These are phyloP conservation scores for Neofusicoccum laricinum DNA, from an alignment of 2,329 filamentous ascomycete species.

Conservation along the genomic window DNA sequence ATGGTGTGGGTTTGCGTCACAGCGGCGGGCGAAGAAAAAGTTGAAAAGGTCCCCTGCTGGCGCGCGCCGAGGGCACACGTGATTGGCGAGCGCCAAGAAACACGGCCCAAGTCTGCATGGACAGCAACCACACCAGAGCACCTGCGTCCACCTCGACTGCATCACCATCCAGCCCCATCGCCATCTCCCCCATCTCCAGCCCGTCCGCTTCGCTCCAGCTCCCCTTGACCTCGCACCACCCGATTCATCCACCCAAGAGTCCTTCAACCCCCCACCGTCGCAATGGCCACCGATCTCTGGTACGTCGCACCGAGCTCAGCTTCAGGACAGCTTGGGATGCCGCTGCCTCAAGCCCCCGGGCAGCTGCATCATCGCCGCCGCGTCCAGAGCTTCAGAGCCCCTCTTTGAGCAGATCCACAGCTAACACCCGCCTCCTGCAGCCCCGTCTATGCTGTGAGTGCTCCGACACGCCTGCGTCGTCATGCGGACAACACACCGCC, in stretches of 20 bases:
- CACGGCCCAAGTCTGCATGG: slow-evolving; percentile 13
- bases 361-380: slow-evolving; percentile 11
- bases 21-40: not conserved
- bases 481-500: slow-evolving; percentile 19
- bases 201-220: slow-evolving; percentile 22
- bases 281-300: slow-evolving; percentile 80
- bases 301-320: slow-evolving; percentile 52
- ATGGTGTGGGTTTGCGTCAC: not conserved
- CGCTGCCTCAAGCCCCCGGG: not conserved
- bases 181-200: slow-evolving; percentile 14
- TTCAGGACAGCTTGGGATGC: slow-evolving; percentile 17
- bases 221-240: slow-evolving; percentile 22
- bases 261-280: slow-evolving; percentile 36
- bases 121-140: slow-evolving; percentile 13
- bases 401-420: slow-evolving; percentile 22
- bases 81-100: not conserved
- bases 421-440: slow-evolving; percentile 56
- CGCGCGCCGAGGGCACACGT: not conserved
- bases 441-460: slow-evolving; percentile 98
- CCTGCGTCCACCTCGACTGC: slow-evolving; percentile 4
- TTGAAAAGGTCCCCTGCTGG: not conserved
- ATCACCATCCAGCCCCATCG: slow-evolving; percentile 8
- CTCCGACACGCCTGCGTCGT: slow-evolving; percentile 18
- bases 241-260: slow-evolving; percentile 13
- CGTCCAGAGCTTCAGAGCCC: not conserved